These are phyloP conservation scores for Alternaria triticina DNA, from an alignment of 2,329 filamentous ascomycete species.

Conservation along the genomic window DNA sequence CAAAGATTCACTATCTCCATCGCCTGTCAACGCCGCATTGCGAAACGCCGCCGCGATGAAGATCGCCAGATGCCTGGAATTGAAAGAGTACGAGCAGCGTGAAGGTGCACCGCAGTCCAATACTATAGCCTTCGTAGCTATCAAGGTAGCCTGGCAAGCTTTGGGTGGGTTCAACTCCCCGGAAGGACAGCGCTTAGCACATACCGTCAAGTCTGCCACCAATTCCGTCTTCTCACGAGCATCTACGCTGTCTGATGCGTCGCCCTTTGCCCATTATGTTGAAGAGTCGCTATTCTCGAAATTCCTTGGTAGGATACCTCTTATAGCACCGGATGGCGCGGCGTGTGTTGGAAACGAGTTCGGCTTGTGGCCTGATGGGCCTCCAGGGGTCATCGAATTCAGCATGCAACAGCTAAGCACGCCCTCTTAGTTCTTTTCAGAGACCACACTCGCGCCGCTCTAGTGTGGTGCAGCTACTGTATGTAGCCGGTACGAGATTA, in stretches of 20 bases:
- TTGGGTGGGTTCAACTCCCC: constrained; percentile 30
- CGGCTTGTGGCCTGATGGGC: not conserved
- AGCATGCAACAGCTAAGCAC: not conserved
- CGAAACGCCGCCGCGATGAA: constrained; percentile 26
- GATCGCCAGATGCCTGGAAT: constrained; percentile 28
- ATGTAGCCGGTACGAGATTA: not conserved
- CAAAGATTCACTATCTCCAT: constrained; percentile 23
- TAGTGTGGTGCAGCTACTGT: not conserved
- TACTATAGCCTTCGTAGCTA: constrained; percentile 33
- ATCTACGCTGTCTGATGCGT: not conserved
- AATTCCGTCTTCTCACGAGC: constrained; percentile 15
- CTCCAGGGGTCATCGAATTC: not conserved
- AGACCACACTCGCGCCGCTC: not conserved
- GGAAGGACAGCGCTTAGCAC: constrained; percentile 28
- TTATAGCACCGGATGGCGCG: not conserved
- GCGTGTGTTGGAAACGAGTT: not conserved
- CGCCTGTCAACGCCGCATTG: constrained; percentile 14
- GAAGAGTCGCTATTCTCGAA: not conserved
- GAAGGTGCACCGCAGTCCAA: constrained; percentile 21
- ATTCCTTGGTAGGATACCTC: not conserved
- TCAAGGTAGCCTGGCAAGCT: constrained; percentile 34
- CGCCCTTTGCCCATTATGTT: not conserved
- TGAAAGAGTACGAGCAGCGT: constrained; percentile 21
- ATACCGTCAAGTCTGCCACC: constrained; percentile 12
- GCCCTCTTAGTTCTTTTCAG: not conserved